Evolutionary conservation across 2,329 filamentous ascomycete species (phyloP).

Genomic region (Curvularia sp.): DNA sequence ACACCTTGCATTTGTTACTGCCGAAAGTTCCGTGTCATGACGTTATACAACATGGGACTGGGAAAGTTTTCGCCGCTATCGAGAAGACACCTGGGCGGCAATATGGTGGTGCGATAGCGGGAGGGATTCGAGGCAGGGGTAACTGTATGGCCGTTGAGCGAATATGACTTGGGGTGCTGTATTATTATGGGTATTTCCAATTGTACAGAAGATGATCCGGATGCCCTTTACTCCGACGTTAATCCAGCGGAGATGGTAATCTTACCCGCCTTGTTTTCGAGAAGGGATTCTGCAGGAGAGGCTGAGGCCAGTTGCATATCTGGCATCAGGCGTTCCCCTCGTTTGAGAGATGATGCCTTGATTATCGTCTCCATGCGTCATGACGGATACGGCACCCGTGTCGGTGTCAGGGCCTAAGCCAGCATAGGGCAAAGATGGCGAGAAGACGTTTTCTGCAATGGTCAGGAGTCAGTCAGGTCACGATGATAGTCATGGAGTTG

Average conservation of each 20-base stretch:
- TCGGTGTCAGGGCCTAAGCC: slow-evolving; percentile 13
- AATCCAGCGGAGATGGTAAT: slow-evolving; percentile 1
- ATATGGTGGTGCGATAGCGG: slow-evolving; percentile 5
- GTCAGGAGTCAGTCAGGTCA: slow-evolving; percentile 12
- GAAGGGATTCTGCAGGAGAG: slow-evolving; percentile 1
- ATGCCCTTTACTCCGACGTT: slow-evolving; percentile 2
- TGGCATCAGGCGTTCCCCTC: slow-evolving; percentile 9
- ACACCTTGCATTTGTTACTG: background rate
- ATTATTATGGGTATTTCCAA: background rate
- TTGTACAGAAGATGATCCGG: background rate
- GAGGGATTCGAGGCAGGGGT: background rate
- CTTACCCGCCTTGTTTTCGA: slow-evolving; percentile 2
- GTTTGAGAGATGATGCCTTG: slow-evolving; percentile 10
- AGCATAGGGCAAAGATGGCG: slow-evolving; percentile 11
- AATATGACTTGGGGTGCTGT: background rate
- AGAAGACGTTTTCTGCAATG: slow-evolving; percentile 5
- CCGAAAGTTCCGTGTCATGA: slow-evolving; percentile 15
- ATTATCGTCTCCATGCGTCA: slow-evolving; percentile 13
- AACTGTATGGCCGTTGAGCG: slow-evolving; percentile 7
- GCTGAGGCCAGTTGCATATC: background rate
- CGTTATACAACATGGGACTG: slow-evolving; percentile 2
- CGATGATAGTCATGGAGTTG: slow-evolving; percentile 17
- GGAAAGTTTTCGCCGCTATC: slow-evolving; percentile 8
- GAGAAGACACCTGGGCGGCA: slow-evolving; percentile 4
- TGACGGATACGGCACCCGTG: slow-evolving; percentile 1